A percentile compares a stretch with the other conserved stretches of the same genome.
Conservation (phyloP, 2,329 filamentous ascomycete species). For the Davidsoniella australis region DNA sequence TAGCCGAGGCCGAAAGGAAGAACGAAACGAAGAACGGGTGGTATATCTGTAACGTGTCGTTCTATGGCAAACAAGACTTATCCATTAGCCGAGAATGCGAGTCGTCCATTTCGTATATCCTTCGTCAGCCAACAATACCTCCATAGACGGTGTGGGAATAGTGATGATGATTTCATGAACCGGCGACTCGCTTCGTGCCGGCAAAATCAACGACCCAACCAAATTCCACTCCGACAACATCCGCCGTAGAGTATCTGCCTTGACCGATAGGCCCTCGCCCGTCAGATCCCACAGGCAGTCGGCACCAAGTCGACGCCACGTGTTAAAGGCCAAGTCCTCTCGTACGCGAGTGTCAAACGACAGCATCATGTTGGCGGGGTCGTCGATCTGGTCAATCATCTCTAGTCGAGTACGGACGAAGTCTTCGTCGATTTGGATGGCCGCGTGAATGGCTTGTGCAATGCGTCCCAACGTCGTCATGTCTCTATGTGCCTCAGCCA, state of each 20-base stretch:
- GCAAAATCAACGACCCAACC: constrained; percentile 20
- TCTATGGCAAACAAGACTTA: not conserved
- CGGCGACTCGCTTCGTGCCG: constrained; percentile 15
- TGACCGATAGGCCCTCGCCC: constrained; percentile 11
- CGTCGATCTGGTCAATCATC: constrained; percentile 21
- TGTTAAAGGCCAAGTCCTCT: constrained; percentile 26
- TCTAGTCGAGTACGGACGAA: constrained; percentile 23
- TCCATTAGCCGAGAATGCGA: not conserved
- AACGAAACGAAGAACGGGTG: not conserved
- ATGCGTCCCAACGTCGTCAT: constrained; percentile 18
- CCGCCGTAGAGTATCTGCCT: constrained; percentile 19
- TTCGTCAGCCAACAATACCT: constrained; percentile 15
- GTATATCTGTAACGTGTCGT: too few relatives aligned
- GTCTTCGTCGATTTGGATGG: constrained; percentile 22
- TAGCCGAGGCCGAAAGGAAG: not conserved
- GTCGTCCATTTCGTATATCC: constrained; percentile 15
- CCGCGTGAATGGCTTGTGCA: constrained; percentile 17
- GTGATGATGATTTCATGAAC: constrained; percentile 20
- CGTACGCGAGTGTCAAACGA: constrained; percentile 25
- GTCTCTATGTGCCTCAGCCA: constrained; percentile 15
- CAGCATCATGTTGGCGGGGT: constrained; percentile 25
- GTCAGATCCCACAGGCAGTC: constrained; percentile 23
- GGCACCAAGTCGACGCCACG: constrained; percentile 27
- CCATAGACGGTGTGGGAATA: constrained; percentile 19
- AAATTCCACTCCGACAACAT: constrained; percentile 18